Percentiles rank a stretch among this genome's conserved stretches.
These are phyloP conservation scores for Tubosaeta sp. DNA, from an alignment of 768 basidiomycete species.

Conservation along the genomic window DNA sequence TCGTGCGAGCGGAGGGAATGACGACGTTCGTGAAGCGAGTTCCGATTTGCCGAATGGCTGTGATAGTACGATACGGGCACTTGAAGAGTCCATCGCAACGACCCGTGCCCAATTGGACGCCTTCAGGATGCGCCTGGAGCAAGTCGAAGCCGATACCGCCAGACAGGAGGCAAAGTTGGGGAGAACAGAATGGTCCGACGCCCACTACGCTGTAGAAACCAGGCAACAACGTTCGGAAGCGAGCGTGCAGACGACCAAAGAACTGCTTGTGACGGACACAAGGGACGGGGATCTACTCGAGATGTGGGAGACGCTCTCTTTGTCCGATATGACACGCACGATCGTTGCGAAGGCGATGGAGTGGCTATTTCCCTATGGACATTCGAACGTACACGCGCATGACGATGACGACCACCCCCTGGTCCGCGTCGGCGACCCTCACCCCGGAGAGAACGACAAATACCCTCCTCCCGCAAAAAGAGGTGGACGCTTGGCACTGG, in stretches of 20 bases:
- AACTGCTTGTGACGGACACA: background rate
- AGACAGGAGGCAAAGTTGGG: conserved; percentile 10
- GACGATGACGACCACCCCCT: background rate
- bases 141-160: conserved; percentile 20
- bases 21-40: background rate
- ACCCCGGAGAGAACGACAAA: background rate
- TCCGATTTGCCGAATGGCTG: background rate
- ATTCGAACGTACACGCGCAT: background rate
- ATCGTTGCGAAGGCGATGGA: conserved; percentile 16
- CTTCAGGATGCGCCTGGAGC: conserved; percentile 26
- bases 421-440: background rate
- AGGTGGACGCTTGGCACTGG: background rate
- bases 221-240: conserved; percentile 1
- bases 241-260: background rate
- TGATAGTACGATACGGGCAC: conserved; percentile 11
- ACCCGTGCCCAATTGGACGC: conserved; percentile 25
- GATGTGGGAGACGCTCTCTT: conserved; percentile 5
- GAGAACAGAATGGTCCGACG: background rate
- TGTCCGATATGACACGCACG: conserved; percentile 9
- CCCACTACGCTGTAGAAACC: background rate
- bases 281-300: background rate
- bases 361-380: conserved; percentile 24
- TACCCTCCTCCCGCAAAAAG: conserved; percentile 5
- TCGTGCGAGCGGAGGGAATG: background rate
- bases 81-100: conserved; percentile 21